Evolutionary conservation across 208 protist species (phyloP).

Genomic region (Wallacemonas collosoma): DNA sequence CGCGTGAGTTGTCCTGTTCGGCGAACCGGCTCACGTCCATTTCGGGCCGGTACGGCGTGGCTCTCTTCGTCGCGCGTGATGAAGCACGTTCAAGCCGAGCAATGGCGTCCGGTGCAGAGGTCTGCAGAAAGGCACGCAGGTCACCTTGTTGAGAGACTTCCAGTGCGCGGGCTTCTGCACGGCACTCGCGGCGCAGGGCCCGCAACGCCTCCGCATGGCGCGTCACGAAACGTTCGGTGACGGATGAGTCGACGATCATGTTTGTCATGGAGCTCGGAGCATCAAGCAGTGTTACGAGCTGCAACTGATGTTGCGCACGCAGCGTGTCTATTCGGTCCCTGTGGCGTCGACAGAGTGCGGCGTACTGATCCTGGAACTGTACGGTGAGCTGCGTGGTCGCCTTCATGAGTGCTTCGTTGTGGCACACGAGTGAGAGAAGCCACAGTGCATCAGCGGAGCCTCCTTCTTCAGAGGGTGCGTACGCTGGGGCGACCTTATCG

Average conservation of each 20-base stretch:
- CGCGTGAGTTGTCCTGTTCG: slow-evolving; percentile 21
- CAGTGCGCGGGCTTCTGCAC: slow-evolving; percentile 25
- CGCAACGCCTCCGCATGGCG: slow-evolving; percentile 67
- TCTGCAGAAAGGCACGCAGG: slow-evolving; percentile 50
- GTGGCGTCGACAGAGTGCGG: slow-evolving; percentile 25
- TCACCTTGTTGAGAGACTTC: slow-evolving; percentile 42
- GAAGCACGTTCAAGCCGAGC: slow-evolving; percentile 18
- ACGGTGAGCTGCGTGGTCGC: slow-evolving; percentile 54
- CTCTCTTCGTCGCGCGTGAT: neutral
- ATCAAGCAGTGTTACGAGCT: slow-evolving; percentile 61
- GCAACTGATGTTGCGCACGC: slow-evolving; percentile 50
- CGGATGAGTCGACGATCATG: slow-evolving; percentile 67
- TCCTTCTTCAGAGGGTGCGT: slow-evolving; percentile 5
- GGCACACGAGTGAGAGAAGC: slow-evolving; percentile 67
- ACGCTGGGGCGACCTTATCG: neutral
- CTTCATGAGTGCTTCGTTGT: slow-evolving; percentile 50
- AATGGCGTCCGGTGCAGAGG: slow-evolving; percentile 61
- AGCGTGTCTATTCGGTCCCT: slow-evolving; percentile 30
- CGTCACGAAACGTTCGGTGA: slow-evolving; percentile 61
- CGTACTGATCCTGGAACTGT: slow-evolving; percentile 59
- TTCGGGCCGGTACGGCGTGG: slow-evolving; percentile 25
- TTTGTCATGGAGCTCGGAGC: slow-evolving; percentile 45
- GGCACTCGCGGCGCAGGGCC: slow-evolving; percentile 32
- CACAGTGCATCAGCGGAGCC: slow-evolving; percentile 44
- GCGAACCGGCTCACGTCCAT: slow-evolving; percentile 46